phyloP scores from a whole-genome alignment of 306 rosid genomes.

The Calophaca sinica region DNA sequence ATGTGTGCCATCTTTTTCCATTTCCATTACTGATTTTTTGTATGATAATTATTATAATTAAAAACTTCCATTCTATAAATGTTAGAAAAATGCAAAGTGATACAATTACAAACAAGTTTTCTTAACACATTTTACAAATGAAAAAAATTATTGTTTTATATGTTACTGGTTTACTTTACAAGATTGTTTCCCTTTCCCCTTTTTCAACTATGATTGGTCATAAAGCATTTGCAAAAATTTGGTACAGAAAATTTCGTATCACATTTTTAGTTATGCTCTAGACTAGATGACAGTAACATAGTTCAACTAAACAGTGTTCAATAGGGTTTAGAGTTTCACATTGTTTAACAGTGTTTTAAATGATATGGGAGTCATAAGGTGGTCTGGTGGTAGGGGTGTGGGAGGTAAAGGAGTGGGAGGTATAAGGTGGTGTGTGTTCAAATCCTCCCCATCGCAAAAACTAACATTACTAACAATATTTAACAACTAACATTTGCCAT shows the following conservation, averaged over 20 bases:
- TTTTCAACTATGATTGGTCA: no score
- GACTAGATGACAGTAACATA: not conserved
- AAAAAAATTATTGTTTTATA: conserved; percentile 1
- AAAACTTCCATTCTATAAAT: not conserved
- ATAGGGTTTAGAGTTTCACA: conserved; percentile 18
- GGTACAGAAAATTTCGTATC: not conserved
- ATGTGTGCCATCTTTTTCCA: conserved; percentile 33
- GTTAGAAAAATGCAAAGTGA: conserved; percentile 11
- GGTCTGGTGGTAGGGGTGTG: no score
- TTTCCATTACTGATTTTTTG: not conserved
- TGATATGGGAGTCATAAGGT: no score
- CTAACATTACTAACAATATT: no score
- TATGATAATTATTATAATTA: not conserved
- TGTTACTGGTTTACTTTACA: no score
- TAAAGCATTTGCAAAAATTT: not conserved
- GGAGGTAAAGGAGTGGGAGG: no score
- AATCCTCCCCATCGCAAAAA: no score
- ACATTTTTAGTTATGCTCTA: not conserved
- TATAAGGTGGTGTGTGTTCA: no score
- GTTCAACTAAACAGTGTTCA: not conserved
- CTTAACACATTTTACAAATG: not conserved
- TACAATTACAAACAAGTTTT: not conserved
- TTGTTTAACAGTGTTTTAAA: not conserved
- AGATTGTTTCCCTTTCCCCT: no score
- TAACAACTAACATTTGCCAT: no score